Conservation (phyloP, 306 rosid genomes). For the Quercus wislizeni region DNA sequence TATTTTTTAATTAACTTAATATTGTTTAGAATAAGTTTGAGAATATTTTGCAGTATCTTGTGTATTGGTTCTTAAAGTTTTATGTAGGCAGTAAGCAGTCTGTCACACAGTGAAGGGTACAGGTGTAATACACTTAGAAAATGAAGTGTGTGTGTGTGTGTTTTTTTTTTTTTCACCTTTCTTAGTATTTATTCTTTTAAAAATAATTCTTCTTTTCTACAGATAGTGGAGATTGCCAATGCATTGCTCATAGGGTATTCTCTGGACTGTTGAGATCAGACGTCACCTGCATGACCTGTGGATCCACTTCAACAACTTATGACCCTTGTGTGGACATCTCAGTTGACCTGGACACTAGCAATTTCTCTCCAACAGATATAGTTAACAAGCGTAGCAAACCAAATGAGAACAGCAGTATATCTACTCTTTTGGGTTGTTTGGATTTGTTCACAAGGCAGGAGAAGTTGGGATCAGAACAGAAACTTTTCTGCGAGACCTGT, state of each 20-base stretch:
- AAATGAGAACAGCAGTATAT: conserved; percentile 38
- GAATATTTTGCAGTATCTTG: conserved; percentile 4
- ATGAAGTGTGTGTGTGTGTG: neutral
- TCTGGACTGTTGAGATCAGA: conserved; percentile 85
- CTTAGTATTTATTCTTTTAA: conserved; percentile 17
- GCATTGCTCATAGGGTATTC: conserved; percentile 82
- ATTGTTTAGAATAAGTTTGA: too few relatives aligned
- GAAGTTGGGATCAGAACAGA: conserved; percentile 93
- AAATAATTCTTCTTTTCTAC: conserved; percentile 25
- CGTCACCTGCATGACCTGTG: conserved; percentile 88
- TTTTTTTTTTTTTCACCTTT: neutral
- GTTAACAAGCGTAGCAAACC: conserved; percentile 47
- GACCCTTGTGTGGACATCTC: conserved; percentile 91
- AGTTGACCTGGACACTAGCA: conserved; percentile 52
- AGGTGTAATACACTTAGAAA: neutral
- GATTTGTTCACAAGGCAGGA: conserved; percentile 83
- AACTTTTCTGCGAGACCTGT: conserved; percentile 76
- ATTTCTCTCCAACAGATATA: conserved; percentile 26
- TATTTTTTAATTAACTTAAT: too few relatives aligned
- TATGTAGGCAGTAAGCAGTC: neutral
- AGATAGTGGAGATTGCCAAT: conserved; percentile 72
- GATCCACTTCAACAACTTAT: conserved; percentile 83
- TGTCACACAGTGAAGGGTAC: neutral
- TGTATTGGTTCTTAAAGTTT: neutral
- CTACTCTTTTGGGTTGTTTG: conserved; percentile 73